Base-by-base conservation (phyloP, 1,284 basidiomycete genomes). In the Malassezia equina region DNA sequence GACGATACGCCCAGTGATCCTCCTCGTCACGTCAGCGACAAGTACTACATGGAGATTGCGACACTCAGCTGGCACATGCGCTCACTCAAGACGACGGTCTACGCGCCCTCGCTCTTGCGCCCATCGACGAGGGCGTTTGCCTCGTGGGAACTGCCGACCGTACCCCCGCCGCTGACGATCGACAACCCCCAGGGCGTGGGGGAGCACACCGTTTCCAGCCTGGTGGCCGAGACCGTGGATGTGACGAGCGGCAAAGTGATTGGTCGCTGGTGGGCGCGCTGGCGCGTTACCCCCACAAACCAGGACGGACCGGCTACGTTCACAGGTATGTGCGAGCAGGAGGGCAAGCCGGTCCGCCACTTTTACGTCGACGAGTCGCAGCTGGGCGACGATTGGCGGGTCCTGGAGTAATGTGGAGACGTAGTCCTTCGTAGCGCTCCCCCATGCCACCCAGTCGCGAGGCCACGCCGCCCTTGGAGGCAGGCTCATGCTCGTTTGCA, bases 301-400 rank as follows among this genome's bases (percentile, higher is more conserved):
- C 77, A 80, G 24, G 85, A 86, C 7, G 77, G 86, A 11, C 77
- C 81, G 23, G 58, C 47, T 23, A 57, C 57, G 32, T 44, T 51
- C 19, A 21, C 51, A 21, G 71, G 62, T 3, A 51, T 43, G 0
- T 62, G 62, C 12, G 43, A 60, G 19, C 46, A 53, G 1, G 47
- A 62, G 34, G 70, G 70, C 11, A 57, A 60, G 39, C 62, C 62
- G 8, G 55, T 59, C 47, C 84, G 86, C 58, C 79, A 86, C 69
- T 90, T 88, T 73, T 87, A 88, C 64, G 85, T 90, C 29, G 87
- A 89, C 63, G 83, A 87, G 69, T 86, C 89, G 69, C 76, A 88
- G 24, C 71, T 89, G 25, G 64, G 64, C 42, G 65, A 73, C n/a
- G 63, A 69, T 15, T 73, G 71, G 71, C 60, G 62, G 29, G 67